A percentile compares a stretch with the other conserved stretches of the same genome.
These are phyloP conservation scores for Ochetophila trinervis DNA, from an alignment of 306 rosid genomes.

Conservation along the genomic window DNA sequence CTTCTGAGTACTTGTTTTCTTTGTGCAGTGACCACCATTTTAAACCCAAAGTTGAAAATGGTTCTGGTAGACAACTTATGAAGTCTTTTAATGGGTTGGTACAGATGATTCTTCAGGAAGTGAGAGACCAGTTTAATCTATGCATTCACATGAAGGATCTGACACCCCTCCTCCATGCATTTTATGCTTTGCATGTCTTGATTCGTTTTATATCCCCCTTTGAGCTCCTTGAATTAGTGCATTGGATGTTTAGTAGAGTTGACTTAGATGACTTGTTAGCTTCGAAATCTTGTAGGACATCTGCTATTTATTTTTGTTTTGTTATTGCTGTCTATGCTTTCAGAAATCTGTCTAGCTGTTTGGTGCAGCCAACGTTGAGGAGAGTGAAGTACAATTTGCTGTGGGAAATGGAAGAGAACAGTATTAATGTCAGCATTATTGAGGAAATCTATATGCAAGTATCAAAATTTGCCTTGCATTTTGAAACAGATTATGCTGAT, in stretches of 20 bases:
- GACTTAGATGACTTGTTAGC: slow-evolving; percentile 34
- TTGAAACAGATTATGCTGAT: slow-evolving; percentile 56
- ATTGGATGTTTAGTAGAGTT: slow-evolving; percentile 61
- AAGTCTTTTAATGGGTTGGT: slow-evolving; percentile 46
- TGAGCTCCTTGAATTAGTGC: slow-evolving; percentile 70
- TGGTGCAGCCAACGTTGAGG: slow-evolving; percentile 44
- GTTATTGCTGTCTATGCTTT: slow-evolving; percentile 76
- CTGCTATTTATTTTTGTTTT: slow-evolving; percentile 56
- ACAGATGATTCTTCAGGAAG: slow-evolving; percentile 45
- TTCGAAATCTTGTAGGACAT: slow-evolving; percentile 22
- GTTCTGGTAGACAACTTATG: slow-evolving; percentile 34
- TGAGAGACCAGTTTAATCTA: slow-evolving; percentile 45
- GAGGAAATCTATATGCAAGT: slow-evolving; percentile 61
- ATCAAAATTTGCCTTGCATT: slow-evolving; percentile 34
- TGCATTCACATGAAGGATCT: slow-evolving; percentile 37
- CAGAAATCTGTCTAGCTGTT: slow-evolving; percentile 47
- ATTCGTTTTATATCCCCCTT: slow-evolving; percentile 62
- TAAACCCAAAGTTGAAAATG: slow-evolving; percentile 34
- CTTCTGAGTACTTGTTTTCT: slow-evolving; percentile 52
- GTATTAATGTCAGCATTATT: slow-evolving; percentile 32
- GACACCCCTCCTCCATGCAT: slow-evolving; percentile 41
- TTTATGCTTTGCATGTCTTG: slow-evolving; percentile 51
- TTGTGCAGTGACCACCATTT: slow-evolving; percentile 31
- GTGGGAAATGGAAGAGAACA: slow-evolving; percentile 53
- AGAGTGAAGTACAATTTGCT: slow-evolving; percentile 50